Conservation (phyloP, 2,329 filamentous ascomycete genomes). For the Botrytis hyacinthi region DNA sequence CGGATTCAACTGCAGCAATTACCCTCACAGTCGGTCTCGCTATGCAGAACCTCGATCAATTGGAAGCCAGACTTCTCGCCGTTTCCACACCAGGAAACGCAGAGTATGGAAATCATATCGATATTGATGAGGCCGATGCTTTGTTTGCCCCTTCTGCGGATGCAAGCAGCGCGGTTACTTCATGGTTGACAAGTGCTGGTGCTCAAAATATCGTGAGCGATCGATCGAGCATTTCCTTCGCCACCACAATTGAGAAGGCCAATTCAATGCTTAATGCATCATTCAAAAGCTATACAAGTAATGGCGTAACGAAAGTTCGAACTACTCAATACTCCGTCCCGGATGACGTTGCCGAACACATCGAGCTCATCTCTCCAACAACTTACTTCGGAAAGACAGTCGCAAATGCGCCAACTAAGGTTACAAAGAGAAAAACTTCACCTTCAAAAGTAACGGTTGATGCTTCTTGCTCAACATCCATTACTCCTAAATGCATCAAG, state of each 20-base stretch:
- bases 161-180: conserved; percentile 49
- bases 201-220: conserved; percentile 46
- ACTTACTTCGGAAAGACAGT: conserved; percentile 33
- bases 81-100: conserved; percentile 52
- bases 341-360: conserved; percentile 26
- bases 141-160: conserved; percentile 52
- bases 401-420: conserved; percentile 17
- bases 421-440: not conserved
- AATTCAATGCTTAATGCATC: conserved; percentile 53
- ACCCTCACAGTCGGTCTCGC: conserved; percentile 43
- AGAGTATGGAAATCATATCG: conserved; percentile 54
- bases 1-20: conserved; percentile 18
- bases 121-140: conserved; percentile 49
- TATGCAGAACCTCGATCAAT: conserved; percentile 46
- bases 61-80: conserved; percentile 42
- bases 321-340: conserved; percentile 35
- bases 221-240: conserved; percentile 52
- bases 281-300: conserved; percentile 51
- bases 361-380: conserved; percentile 35
- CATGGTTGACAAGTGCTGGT: conserved; percentile 54
- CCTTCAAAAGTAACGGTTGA: conserved; percentile 18
- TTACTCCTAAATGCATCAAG: conserved; percentile 50
- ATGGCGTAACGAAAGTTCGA: conserved; percentile 42
- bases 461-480: conserved; percentile 35
- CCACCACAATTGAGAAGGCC: conserved; percentile 49